Evolutionary conservation across 805 yeast genomes (phyloP).

Genomic region (Zygoascus ofunaensis): DNA sequence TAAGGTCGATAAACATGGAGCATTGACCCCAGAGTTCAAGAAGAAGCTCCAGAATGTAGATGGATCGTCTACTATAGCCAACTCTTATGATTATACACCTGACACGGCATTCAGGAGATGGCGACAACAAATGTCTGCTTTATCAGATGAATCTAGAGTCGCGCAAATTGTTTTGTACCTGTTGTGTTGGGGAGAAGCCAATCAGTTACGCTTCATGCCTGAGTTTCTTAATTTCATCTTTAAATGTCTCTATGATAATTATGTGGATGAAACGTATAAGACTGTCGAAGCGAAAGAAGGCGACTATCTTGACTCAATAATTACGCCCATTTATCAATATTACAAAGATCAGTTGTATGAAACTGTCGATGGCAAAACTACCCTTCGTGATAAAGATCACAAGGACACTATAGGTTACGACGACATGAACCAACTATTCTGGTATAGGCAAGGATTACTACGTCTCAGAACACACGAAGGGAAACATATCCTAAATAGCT

Average conservation of each 20-base stretch:
- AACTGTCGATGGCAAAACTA: constrained; percentile 35
- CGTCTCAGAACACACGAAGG: constrained; percentile 41
- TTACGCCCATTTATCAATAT: constrained; percentile 65
- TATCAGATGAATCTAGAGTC: constrained; percentile 43
- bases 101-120: constrained; percentile 6
- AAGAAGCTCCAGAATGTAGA: constrained; percentile 6
- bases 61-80: background rate
- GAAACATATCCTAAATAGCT: constrained; percentile 43
- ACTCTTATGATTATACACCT: background rate
- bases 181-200: constrained; percentile 85
- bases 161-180: constrained; percentile 62
- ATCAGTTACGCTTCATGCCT: constrained; percentile 78
- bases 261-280: constrained; percentile 31
- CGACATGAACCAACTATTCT: constrained; percentile 80
- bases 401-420: constrained; percentile 71
- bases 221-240: constrained; percentile 80
- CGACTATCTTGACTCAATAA: constrained; percentile 49
- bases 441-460: constrained; percentile 68
- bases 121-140: constrained; percentile 2
- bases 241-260: constrained; percentile 68
- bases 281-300: constrained; percentile 16
- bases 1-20: constrained; percentile 16
- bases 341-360: constrained; percentile 48
- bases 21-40: constrained; percentile 10
- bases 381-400: constrained; percentile 53